Base-by-base conservation (phyloP, 352 stramenopile species). In the Aphanomyces euteiches region DNA sequence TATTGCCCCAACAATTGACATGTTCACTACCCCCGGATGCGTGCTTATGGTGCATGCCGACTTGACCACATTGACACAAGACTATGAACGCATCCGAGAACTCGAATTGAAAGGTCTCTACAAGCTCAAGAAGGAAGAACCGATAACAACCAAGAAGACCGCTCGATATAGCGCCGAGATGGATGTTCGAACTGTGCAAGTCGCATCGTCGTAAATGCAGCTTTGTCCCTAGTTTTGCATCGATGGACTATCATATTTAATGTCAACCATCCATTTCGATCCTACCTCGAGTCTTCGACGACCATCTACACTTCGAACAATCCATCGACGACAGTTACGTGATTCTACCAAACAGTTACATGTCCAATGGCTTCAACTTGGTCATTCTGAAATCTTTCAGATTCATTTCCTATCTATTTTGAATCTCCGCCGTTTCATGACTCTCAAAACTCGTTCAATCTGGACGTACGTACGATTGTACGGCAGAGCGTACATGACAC, bases 1-100 rank as follows among this genome's bases (percentile, higher is more conserved):
- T n/a, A 78, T 93, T 56, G 36, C 74, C 54, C 80, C 77, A 45
- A 93, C 85, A 13, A 70, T 87, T 28, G 82, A 92, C 58, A 90
- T 92, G 74, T 77, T 81, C 69, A 87, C 76, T 36, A 85, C 90
- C 75, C 78, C 77, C 39, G 87, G 87, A 43, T 89, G 85, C 77
- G 77, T 88, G 10, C 79, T 89, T 39, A 61, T 93, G 10, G 72
- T 91, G 38, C 78, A 92, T 74, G 77, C 82, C 54, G 77, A 90
- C 19, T 21, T 72, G 56, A 73, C 78, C 19, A 34, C 74, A 59
- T 80, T 95, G 38, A 47, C 79, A 54, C 65, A 61, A 37, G 85
- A 95, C 69, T 92, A 91, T 70, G 43, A 84, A 17, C 73, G 78
- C 50, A 82, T 93, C 39, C 75, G 90, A 28, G 71, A 74, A 36